Conservation (phyloP, 352 stramenopile genomes). For the Globisporangium paddicum region DNA sequence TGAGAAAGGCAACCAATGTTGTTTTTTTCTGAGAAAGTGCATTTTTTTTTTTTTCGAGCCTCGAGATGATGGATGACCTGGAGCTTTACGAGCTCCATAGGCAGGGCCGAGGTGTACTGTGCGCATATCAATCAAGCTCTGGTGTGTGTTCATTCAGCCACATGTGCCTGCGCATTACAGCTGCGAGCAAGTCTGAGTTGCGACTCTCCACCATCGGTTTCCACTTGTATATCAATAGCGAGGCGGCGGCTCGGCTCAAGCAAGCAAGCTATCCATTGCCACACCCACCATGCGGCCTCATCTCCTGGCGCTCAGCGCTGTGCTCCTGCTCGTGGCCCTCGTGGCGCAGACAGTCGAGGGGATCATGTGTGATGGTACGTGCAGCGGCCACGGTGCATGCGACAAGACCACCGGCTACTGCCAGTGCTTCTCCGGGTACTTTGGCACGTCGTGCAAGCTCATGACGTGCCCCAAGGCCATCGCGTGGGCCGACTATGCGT, state of each 20-base stretch:
- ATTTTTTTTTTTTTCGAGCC: no score
- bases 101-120: no score
- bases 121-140: neutral
- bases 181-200: no score
- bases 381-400: constrained; percentile 71
- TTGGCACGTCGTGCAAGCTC: constrained; percentile 56
- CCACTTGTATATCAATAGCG: neutral
- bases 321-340: neutral
- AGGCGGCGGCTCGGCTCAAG: neutral
- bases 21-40: neutral
- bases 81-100: no score
- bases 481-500: constrained; percentile 64
- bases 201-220: neutral
- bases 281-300: neutral
- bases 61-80: no score
- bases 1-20: constrained; percentile 4
- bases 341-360: neutral
- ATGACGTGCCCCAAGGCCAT: constrained; percentile 7
- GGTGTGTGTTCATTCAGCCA: no score
- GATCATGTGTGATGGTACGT: constrained; percentile 72
- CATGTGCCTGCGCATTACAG: no score
- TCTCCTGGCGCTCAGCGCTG: neutral
- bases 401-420: constrained; percentile 58
- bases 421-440: constrained; percentile 74
- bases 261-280: no score